Base-by-base conservation (phyloP, 228 moss, liverwort and hornwort genomes). In the Sphagnum fallax region DNA sequence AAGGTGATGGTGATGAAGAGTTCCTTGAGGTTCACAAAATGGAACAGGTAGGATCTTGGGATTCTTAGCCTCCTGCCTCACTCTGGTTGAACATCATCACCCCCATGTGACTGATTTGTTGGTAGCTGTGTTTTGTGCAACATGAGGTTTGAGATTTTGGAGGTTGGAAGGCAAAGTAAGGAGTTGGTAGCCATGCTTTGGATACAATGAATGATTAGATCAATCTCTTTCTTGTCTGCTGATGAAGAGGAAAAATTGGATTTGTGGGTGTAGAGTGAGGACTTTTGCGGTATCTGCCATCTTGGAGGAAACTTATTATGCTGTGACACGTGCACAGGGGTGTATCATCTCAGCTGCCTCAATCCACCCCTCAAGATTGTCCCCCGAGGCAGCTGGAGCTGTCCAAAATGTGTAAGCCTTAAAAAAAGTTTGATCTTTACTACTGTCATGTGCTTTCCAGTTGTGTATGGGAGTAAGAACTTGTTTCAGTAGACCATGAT, bases 331-430 rank as follows among this genome's bases (percentile, higher is more conserved):
- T 98, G 97, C 72, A 93, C 93, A 71, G 89, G 88, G 63, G 97
- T 98, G n/a, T 98, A 90, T 72, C 97, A 98, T 79, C 84, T 98
- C 64, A 89, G 90, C 58, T 98, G 97, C 81, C 87, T 98, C 62
- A 93, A 98, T 81, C 97, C 97, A 51, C 97, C 97, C 11, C 91
- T 98, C 65, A 98, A 98, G 81, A 88, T 93, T 63, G 93, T 93
- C 50, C 97, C 97, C 10, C 88, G 90, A 63, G 97, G 97, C 60
- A 93, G 89, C 62, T 98, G 97, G 97, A 98, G 97, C 65, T 98
- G 97, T 77, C 97, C 93, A 6, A 98, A 85, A 88, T 98, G 97
- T 75, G 97, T 98, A 84, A 81, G 95, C 88, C 9, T 32, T 32
- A 32, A 32, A 0, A 32, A 32, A 32, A 32, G 32, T 1, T 32